A percentile compares a stretch with the other conserved stretches of the same genome.
Conservation (phyloP, 2,329 filamentous ascomycete genomes). For the Alternaria solani region DNA sequence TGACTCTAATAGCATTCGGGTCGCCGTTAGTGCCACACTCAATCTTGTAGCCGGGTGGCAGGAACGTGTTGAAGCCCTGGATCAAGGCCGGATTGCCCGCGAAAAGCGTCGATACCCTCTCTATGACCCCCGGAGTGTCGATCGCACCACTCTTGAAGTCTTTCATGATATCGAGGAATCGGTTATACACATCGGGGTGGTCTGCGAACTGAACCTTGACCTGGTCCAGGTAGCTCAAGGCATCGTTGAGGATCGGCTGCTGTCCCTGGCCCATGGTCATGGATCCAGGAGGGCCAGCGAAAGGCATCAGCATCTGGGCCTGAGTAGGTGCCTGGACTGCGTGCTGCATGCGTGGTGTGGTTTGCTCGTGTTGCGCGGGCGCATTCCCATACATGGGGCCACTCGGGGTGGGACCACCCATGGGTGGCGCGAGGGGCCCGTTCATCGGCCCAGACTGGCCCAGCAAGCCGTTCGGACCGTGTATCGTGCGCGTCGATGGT, state of each 20-base stretch:
- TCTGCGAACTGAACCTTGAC: constrained; percentile 98
- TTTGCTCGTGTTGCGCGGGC: constrained; percentile 66
- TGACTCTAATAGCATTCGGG: constrained; percentile 94
- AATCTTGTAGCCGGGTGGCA: constrained; percentile 94
- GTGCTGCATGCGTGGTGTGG: constrained; percentile 68
- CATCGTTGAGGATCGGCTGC: constrained; percentile 85
- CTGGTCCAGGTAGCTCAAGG: constrained; percentile 94
- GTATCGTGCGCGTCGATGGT: constrained; percentile 80
- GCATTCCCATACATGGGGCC: constrained; percentile 75
- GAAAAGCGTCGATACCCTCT: constrained; percentile 93
- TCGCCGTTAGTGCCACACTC: constrained; percentile 95
- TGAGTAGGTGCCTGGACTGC: constrained; percentile 62
- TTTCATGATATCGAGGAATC: constrained; percentile 99
- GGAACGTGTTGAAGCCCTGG: constrained; percentile 97
- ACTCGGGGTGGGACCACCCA: constrained; percentile 67
- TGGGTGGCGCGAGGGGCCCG: constrained; percentile 58
- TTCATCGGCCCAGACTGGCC: constrained; percentile 62
- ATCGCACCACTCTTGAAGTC: constrained; percentile 99
- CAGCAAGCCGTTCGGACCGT: constrained; percentile 89
- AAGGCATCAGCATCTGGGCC: constrained; percentile 62
- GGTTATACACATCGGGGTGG: constrained; percentile 95
- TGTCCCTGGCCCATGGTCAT: constrained; percentile 76
- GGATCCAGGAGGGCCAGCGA: constrained; percentile 56
- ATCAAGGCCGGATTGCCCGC: constrained; percentile 95
- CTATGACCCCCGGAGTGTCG: constrained; percentile 96